phyloP scores from a whole-genome alignment of 2,329 filamentous ascomycete genomes.

The Aspergillus eucalypticola region DNA sequence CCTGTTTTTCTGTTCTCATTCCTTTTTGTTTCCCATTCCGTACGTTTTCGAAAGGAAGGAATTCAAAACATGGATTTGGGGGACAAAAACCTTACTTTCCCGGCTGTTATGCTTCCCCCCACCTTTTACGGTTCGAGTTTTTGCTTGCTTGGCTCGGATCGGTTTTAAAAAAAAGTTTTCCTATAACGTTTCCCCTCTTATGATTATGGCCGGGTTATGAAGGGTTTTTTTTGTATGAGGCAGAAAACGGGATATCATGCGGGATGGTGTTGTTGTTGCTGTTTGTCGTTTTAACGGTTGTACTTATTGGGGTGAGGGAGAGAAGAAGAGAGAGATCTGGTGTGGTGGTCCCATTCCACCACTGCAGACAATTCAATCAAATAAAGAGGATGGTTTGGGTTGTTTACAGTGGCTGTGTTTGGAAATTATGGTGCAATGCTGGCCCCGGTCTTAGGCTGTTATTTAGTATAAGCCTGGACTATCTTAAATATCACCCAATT shows the following conservation, averaged over 20 bases:
- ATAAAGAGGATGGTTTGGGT: slow-evolving; percentile 19
- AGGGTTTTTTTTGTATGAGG: background rate
- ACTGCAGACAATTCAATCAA: slow-evolving; percentile 18
- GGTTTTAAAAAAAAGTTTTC: slow-evolving; percentile 14
- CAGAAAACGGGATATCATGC: slow-evolving; percentile 7
- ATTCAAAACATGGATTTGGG: too few relatives aligned
- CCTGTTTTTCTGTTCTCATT: slow-evolving; percentile 16
- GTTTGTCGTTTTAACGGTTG: slow-evolving; percentile 3
- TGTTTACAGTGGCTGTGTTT: slow-evolving; percentile 24
- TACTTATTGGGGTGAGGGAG: slow-evolving; percentile 4
- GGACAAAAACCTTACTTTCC: too few relatives aligned
- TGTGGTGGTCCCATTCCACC: slow-evolving; percentile 14
- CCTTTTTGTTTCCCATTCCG: background rate
- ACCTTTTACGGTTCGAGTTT: slow-evolving; percentile 6
- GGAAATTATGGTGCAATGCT: slow-evolving; percentile 26
- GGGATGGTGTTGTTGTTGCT: slow-evolving; percentile 3
- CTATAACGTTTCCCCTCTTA: background rate
- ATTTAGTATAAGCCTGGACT: slow-evolving; percentile 32
- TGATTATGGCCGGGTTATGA: background rate
- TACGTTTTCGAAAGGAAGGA: too few relatives aligned
- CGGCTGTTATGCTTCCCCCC: background rate
- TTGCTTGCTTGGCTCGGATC: slow-evolving; percentile 1
- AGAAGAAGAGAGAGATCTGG: slow-evolving; percentile 7
- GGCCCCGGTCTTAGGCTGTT: slow-evolving; percentile 29
- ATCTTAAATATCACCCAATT: slow-evolving; percentile 35